Conservation (phyloP, 306 rosid species). For the Hippophae tibetana region DNA sequence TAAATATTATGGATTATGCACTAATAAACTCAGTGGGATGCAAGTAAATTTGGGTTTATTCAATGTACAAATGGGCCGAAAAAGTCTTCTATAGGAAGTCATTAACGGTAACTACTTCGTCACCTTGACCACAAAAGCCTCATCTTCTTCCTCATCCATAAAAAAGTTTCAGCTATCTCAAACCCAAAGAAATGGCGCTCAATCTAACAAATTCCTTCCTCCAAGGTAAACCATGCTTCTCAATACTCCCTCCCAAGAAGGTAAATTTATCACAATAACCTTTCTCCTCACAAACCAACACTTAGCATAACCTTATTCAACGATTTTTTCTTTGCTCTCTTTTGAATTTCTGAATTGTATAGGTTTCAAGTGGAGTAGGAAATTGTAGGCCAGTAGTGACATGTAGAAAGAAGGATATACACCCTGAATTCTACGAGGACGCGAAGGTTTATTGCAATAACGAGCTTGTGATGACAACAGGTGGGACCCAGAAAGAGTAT, state of each 20-base stretch:
- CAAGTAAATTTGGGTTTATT: too few species aligned
- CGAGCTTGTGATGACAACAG: constrained; percentile 75
- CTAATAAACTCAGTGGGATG: too few species aligned
- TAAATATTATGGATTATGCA: too few species aligned
- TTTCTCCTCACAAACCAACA: not conserved
- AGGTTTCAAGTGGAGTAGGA: constrained; percentile 15
- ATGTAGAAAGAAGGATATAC: constrained; percentile 87
- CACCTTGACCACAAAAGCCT: constrained; percentile 10
- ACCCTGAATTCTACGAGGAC: constrained; percentile 62
- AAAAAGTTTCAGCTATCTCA: not conserved
- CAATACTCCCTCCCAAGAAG: constrained; percentile 25
- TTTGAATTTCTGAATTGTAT: not conserved
- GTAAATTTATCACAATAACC: constrained; percentile 6
- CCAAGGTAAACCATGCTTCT: constrained; percentile 30
- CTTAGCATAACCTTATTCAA: not conserved
- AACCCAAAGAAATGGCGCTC: constrained; percentile 44
- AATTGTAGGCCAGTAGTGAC: constrained; percentile 27
- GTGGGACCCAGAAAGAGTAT: constrained; percentile 91
- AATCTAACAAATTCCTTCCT: constrained; percentile 42
- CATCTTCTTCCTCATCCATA: constrained; percentile 14
- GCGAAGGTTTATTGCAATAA: constrained; percentile 83
- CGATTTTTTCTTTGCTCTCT: not conserved
- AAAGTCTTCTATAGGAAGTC: too few species aligned
- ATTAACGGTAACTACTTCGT: not conserved
- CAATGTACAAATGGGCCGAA: too few species aligned